phyloP scores from a whole-genome alignment of 139 green algal genomes.

The Monoraphidium neglectum region DNA sequence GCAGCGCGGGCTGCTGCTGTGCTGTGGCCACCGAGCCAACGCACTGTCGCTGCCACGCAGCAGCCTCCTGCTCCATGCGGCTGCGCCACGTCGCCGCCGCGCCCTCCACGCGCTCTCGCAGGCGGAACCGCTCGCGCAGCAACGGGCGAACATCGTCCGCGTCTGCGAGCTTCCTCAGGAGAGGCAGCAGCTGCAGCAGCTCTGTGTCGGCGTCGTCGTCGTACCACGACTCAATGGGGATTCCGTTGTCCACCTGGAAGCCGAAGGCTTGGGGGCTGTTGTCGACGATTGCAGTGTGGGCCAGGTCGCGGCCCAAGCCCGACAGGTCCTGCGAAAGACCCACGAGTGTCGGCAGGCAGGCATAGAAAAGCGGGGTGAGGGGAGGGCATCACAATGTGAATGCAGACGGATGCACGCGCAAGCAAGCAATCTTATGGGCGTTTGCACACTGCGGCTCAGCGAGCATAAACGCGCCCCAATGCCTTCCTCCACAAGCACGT shows the following conservation, averaged over 20 bases:
- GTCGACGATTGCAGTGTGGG: conserved; percentile 90
- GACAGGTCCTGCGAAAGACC: conserved; percentile 50
- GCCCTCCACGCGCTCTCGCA: conserved; percentile 66
- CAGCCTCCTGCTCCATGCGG: not conserved
- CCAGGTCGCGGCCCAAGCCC: conserved; percentile 90
- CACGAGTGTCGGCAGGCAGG: no score
- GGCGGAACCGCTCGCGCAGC: conserved; percentile 68
- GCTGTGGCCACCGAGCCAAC: not conserved
- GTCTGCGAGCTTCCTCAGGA: conserved; percentile 77
- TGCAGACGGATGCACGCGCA: no score
- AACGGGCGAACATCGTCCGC: conserved; percentile 74
- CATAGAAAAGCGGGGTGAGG: not conserved
- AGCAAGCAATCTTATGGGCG: no score
- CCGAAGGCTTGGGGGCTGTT: conserved; percentile 87
- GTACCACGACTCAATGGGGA: conserved; percentile 96
- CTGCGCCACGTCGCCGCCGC: not conserved
- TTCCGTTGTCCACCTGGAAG: conserved; percentile 92
- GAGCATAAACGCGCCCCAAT: no score
- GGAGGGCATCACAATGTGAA: no score
- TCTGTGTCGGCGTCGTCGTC: conserved; percentile 86
- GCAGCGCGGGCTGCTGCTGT: not conserved
- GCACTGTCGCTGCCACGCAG: conserved; percentile 2
- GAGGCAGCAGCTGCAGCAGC: conserved; percentile 88
- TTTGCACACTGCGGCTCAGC: no score
- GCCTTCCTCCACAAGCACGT: no score